Percentiles rank a stretch among this genome's conserved stretches.
Conservation (phyloP, 108 stramenopile genomes). For the Cylindrotheca closterium region DNA sequence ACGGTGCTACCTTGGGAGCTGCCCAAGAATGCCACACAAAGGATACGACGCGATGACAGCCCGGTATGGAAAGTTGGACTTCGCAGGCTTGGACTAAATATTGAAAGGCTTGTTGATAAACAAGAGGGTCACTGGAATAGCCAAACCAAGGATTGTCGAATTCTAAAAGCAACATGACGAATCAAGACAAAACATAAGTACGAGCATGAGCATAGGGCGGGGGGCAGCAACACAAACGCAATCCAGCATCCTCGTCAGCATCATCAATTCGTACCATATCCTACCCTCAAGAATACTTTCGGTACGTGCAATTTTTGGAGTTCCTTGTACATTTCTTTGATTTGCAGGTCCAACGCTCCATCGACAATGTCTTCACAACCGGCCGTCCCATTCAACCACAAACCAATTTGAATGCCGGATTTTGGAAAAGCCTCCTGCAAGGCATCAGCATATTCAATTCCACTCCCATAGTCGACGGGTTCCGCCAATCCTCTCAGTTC, state of each 20-base stretch:
- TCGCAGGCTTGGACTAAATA: conserved; percentile 52
- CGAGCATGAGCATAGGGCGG: not conserved
- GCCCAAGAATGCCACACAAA: conserved; percentile 91
- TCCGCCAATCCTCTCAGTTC: conserved; percentile 55
- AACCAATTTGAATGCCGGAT: conserved; percentile 67
- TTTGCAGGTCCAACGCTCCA: conserved; percentile 55
- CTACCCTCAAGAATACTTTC: conserved; percentile 70
- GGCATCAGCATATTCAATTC: conserved; percentile 65
- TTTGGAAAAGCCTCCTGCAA: conserved; percentile 25
- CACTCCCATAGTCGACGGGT: conserved; percentile 79
- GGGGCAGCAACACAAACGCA: not conserved
- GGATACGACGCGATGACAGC: conserved; percentile 36
- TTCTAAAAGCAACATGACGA: conserved; percentile 21
- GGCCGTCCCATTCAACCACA: conserved; percentile 77
- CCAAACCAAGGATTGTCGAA: conserved; percentile 85
- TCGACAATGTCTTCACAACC: conserved; percentile 65
- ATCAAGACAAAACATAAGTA: not conserved
- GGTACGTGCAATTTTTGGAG: conserved; percentile 27
- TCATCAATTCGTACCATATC: conserved; percentile 45
- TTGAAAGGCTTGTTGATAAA: conserved; percentile 63
- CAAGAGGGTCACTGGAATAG: conserved; percentile 52
- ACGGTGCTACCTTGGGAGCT: conserved; percentile 42
- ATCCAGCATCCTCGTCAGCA: not conserved
- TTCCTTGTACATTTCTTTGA: conserved; percentile 35
- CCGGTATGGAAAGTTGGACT: conserved; percentile 18